Conservation (phyloP, 148 eudicot genomes). For the Heliamphora exappendiculata region DNA sequence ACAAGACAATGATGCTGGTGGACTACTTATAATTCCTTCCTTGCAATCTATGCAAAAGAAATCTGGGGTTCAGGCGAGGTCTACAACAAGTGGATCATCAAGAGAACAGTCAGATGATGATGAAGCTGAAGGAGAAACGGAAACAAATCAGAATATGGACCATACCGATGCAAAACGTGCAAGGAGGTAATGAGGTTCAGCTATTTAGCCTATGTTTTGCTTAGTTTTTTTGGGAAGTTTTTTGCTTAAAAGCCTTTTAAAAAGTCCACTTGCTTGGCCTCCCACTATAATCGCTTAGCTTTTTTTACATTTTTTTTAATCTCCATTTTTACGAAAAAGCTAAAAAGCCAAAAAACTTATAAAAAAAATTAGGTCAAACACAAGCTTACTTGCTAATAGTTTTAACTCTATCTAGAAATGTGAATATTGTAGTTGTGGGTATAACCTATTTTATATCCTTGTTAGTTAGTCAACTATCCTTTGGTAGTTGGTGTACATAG, state of each 20-base stretch:
- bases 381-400: neutral
- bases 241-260: no score
- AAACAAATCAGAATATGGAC: slow-evolving; percentile 45
- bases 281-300: no score
- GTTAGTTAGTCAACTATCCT: neutral
- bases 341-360: no score
- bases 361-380: no score
- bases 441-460: neutral
- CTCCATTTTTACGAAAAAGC: no score
- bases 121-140: slow-evolving; percentile 86
- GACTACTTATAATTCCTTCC: slow-evolving; percentile 48
- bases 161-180: slow-evolving; percentile 79
- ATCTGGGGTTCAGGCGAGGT: slow-evolving; percentile 49
- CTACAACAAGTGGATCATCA: slow-evolving; percentile 84
- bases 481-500: neutral
- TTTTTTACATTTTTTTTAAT: no score
- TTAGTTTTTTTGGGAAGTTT: no score
- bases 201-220: no score
- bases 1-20: slow-evolving; percentile 51
- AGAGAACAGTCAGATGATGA: slow-evolving; percentile 88
- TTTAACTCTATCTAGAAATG: neutral
- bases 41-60: slow-evolving; percentile 58
- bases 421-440: neutral
- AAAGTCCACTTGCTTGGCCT: no score
- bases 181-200: slow-evolving; percentile 46